Conservation (phyloP, 2,329 filamentous ascomycete genomes). For the Fusarium sp. region DNA sequence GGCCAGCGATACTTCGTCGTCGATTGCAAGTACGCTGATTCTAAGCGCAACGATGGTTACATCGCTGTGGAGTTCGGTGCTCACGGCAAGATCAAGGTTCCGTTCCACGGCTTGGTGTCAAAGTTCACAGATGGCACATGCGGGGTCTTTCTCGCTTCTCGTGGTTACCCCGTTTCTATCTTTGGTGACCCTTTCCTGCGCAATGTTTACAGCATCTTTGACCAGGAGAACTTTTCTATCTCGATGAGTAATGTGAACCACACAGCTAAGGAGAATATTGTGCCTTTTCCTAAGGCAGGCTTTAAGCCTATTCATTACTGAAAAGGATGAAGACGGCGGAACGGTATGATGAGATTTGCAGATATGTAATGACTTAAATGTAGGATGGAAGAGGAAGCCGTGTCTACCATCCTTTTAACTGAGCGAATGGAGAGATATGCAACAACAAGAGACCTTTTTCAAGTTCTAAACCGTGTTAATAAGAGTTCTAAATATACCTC, state of each 20-base stretch:
- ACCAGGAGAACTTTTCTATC: background rate
- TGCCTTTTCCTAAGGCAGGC: background rate
- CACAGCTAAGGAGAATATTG: background rate
- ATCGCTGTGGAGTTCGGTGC: background rate
- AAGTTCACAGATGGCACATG: background rate
- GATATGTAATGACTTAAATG: background rate
- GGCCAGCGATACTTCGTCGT: background rate
- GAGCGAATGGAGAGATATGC: background rate
- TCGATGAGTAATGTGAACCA: constrained; percentile 5
- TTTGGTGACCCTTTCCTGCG: constrained; percentile 13
- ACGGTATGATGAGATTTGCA: no score
- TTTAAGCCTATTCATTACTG: background rate
- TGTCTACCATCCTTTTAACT: no score
- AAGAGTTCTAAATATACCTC: background rate
- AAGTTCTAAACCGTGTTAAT: background rate
- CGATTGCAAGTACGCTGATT: background rate
- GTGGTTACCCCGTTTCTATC: background rate
- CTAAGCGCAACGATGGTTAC: background rate
- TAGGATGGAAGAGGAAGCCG: no score
- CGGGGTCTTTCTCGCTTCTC: background rate
- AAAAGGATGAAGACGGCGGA: background rate
- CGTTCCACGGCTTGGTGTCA: background rate
- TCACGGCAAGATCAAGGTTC: constrained; percentile 2
- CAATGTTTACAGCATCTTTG: constrained; percentile 7
- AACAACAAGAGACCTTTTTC: background rate